Evolutionary conservation across 2,329 filamentous ascomycete species (phyloP), one percentile per base, ranked within the genome.

Genomic region (Talaromyces sp.): DNA sequence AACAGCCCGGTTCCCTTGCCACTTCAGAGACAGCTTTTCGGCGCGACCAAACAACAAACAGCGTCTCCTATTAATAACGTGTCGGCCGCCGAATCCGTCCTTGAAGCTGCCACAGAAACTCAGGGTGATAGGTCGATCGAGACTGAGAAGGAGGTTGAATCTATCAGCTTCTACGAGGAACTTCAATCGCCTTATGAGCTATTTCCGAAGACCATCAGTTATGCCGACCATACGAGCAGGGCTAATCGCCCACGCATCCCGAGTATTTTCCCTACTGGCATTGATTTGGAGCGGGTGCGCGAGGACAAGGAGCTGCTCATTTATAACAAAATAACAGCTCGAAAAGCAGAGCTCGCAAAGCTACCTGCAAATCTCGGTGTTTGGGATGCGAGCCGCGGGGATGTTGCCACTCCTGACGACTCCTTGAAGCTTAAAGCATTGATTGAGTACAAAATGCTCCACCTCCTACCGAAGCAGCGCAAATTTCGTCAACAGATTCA

Each of bases 381-480:
- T 59, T 96, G 93, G 90, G 92, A 98, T 73, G 87, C 89, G 0
- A 85, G 82, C 74, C 86, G 85, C 70, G 87, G 87, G 9, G 89
- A 91, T 66, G 86, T 90, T 69, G 74, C 84, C 1, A 87, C 89
- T 27, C 85, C 89, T 24, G 92, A 97, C 70, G 92, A 96, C 70
- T 87, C 88, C 1, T 80, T 96, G 59, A 98, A 97, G 81, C 81
- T 93, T 61, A 93, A 94, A 76, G 91, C 93, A 27, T 84, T 97
- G 69, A 97, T 99, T 66, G 95, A 99, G 81, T 92, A 96, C 83
- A 98, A 97, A 83, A 91, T 91, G 74, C 84, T 98, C 41, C 89
- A 88, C 59, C 81, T 97, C n/a, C 89, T 97, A 61, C 89, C 91
- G 0, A 96, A 96, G 78, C 95, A 99, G 76, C 89, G 91, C 58